A percentile compares a stretch with the other conserved stretches of the same genome.
phyloP scores from a whole-genome alignment of 345 rosid species.

The Capsella bursapastoris region DNA sequence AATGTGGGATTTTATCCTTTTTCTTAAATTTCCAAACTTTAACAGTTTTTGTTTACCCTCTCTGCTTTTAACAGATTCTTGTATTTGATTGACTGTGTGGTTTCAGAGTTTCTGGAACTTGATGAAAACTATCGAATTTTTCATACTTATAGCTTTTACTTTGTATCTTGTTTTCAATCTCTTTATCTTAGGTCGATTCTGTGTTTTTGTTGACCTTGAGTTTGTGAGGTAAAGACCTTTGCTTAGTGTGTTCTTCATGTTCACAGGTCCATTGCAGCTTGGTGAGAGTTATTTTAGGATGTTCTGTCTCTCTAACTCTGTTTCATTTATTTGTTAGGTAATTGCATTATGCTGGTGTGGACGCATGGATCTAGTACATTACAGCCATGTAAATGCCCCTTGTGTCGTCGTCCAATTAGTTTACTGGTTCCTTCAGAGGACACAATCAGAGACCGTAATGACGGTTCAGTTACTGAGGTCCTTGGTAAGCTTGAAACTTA shows the following conservation, averaged over 20 bases:
- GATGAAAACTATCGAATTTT: not conserved
- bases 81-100: constrained; percentile 1
- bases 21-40: not conserved
- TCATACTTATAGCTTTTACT: not conserved
- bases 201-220: not conserved
- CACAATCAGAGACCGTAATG: constrained; percentile 53
- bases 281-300: not conserved
- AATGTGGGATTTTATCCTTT: not conserved
- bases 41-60: not conserved
- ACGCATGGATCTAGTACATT: constrained; percentile 63
- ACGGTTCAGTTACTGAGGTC: constrained; percentile 53
- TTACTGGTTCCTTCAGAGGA: constrained; percentile 75
- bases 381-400: constrained; percentile 82
- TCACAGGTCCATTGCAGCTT: not conserved
- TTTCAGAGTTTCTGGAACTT: not conserved
- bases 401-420: constrained; percentile 87
- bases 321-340: constrained; percentile 44
- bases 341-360: constrained; percentile 91
- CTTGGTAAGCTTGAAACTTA: constrained; percentile 66
- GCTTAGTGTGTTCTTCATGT: not conserved
- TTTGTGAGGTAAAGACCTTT: not conserved
- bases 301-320: constrained; percentile 1
- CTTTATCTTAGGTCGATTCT: not conserved
- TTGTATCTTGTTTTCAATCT: not conserved
- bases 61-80: constrained; percentile 2